phyloP scores from a whole-genome alignment of 2,329 filamentous ascomycete species.

The Phaeophleospora eucalypticola region DNA sequence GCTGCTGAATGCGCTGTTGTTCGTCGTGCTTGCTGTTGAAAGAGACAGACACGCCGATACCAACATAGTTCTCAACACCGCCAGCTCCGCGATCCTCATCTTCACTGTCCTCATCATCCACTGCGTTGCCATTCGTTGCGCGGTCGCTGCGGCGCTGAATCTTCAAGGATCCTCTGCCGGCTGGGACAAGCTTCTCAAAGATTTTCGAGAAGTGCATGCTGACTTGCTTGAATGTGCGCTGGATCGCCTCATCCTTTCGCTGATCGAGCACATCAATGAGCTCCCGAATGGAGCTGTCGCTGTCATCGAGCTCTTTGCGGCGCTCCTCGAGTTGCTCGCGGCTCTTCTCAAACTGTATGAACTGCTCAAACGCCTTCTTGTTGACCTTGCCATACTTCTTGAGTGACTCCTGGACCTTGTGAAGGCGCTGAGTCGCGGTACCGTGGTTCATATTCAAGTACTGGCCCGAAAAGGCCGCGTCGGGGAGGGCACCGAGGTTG shows the following conservation, averaged over 20 bases:
- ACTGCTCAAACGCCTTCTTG: conserved; percentile 99
- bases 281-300: conserved; percentile 82
- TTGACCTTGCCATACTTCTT: conserved; percentile 99
- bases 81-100: conserved; percentile 43
- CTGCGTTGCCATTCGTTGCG: conserved; percentile 49
- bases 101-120: conserved; percentile 54
- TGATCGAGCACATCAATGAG: conserved; percentile 90
- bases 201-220: conserved; percentile 88
- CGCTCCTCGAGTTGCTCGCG: conserved; percentile 81
- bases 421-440: conserved; percentile 61
- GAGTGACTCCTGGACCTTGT: conserved; percentile 85
- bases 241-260: conserved; percentile 95
- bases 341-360: conserved; percentile 92
- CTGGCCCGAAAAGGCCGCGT: conserved; percentile 80
- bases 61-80: conserved; percentile 87
- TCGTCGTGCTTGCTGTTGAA: conserved; percentile 99
- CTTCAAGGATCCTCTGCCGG: conserved; percentile 83
- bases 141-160: conserved; percentile 88
- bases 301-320: conserved; percentile 79
- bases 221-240: conserved; percentile 97
- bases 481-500: conserved; percentile 85
- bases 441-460: conserved; percentile 81
- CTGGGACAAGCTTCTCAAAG: conserved; percentile 91
- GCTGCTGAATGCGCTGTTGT: conserved; percentile 94
- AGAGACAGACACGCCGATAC: conserved; percentile 92